Base-by-base conservation (phyloP, 768 basidiomycete species). In the Tremella fuciformis region DNA sequence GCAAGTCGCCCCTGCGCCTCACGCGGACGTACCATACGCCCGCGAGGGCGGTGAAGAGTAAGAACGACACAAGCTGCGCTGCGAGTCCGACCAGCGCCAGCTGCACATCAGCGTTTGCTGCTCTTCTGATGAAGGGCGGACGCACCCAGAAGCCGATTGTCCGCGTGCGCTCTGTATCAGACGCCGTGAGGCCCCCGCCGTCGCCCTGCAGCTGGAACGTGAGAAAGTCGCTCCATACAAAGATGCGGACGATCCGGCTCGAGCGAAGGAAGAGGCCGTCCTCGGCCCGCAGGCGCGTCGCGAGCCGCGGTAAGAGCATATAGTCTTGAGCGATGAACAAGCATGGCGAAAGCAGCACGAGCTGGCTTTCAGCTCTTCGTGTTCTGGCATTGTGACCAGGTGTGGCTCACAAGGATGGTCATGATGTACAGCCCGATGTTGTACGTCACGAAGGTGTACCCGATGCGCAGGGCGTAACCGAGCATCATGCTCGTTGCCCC, bases 131-230 rank as follows among this genome's bases (percentile, higher is more conserved):
- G n/a, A 11, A 34, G 13, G 13, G 16, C 1, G 46, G 50, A 21
- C 51, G 63, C 21, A 40, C 69, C 62, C 18, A 59, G 11, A 0
- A 34, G 9, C 40, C 58, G 15, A 59, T 47, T 24, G 29, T 48
- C 13, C 13, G n/a, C 42, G n/a, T 46, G 2, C 58, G 62, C 1
- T 60, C 69, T 22, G 42, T 18, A 6, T 46, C 6, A 4, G 42
- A 46, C 22, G 22, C n/a, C 22, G n/a, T 22, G 7, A 46, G 22
- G 16, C 42, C 22, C n/a, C 65, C 65, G 8, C 74, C 71, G 3
- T 58, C 60, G 1, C 61, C 84, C 75, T 88, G 86, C 47, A 86
- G 82, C 4, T 85, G 66, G 77, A 88, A 87, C 0, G 86, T 87
- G 1, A 80, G 77, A 29, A 87, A 74, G 67, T 88, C 87, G 8